Percentiles rank a stretch among this genome's conserved stretches.
These are phyloP conservation scores for Tuctoria greenei DNA, from an alignment of 176 grass and related monocot genomes.

Conservation along the genomic window DNA sequence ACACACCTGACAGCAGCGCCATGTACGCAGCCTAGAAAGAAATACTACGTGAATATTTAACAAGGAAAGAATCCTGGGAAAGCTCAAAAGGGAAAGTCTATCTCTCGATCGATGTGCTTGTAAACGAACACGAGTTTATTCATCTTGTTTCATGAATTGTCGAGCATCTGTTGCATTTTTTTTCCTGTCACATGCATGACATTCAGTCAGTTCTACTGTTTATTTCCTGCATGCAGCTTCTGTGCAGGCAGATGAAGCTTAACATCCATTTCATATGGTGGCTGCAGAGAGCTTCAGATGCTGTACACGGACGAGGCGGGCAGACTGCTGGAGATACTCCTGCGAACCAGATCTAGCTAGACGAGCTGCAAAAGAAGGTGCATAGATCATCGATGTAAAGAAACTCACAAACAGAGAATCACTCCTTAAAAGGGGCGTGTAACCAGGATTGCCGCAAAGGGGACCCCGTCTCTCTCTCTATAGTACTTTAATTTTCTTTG, in stretches of 20 bases:
- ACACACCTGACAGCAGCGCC: not conserved
- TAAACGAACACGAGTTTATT: not conserved
- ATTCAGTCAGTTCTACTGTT: not conserved
- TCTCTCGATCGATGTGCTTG: not conserved
- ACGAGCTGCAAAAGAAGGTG: slow-evolving; percentile 29
- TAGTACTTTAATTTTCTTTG: not conserved
- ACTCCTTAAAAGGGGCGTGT: slow-evolving; percentile 47
- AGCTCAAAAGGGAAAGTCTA: not conserved
- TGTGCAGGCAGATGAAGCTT: not conserved
- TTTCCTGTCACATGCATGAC: not conserved
- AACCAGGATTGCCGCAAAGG: slow-evolving; percentile 46
- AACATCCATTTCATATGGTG: slow-evolving; percentile 13
- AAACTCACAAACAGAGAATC: slow-evolving; percentile 22
- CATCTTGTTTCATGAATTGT: not conserved
- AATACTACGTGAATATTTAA: not conserved
- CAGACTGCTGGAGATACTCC: not conserved
- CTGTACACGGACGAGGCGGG: slow-evolving; percentile 17
- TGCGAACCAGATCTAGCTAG: not conserved
- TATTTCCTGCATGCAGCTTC: not conserved
- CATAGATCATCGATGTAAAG: not conserved
- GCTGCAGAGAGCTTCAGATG: not conserved
- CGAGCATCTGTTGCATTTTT: not conserved
- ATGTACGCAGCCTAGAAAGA: too few species aligned
- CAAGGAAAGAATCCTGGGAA: not conserved
- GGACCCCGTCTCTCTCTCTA: not conserved